phyloP scores from a whole-genome alignment of 1,284 basidiomycete genomes.

The Mycosarcoma mackinlayi region DNA sequence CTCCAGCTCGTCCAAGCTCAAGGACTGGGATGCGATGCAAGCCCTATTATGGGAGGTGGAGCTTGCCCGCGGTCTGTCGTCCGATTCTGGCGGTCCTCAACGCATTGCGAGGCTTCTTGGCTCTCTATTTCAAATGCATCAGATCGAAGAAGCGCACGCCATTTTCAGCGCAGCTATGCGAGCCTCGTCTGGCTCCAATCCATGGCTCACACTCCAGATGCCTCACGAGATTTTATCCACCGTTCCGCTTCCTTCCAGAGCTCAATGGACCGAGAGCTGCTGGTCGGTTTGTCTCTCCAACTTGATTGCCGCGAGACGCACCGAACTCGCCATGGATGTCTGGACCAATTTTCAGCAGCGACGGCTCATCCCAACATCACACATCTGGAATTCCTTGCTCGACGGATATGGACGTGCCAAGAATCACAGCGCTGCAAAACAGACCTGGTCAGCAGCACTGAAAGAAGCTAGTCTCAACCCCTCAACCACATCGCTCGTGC shows the following conservation, averaged over 20 bases:
- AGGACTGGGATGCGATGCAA: constrained; percentile 8
- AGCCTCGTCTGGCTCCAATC: constrained; percentile 14
- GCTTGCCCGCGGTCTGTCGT: constrained; percentile 52
- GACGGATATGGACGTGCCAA: constrained; percentile 54
- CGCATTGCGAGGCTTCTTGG: constrained; percentile 54
- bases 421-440: constrained; percentile 34
- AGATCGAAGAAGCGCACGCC: constrained; percentile 23
- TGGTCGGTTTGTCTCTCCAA: constrained; percentile 54
- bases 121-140: constrained; percentile 40
- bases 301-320: constrained; percentile 40
- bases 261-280: constrained; percentile 54
- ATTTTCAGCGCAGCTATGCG: constrained; percentile 50
- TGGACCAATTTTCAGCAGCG: constrained; percentile 40
- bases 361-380: constrained; percentile 24
- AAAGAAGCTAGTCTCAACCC: neutral
- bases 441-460: constrained; percentile 48
- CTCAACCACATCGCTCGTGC: neutral
- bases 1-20: neutral
- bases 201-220: constrained; percentile 15
- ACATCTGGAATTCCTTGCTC: constrained; percentile 56
- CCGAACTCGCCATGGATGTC: constrained; percentile 50
- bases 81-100: constrained; percentile 48
- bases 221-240: neutral
- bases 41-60: constrained; percentile 30
- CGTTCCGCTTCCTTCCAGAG: constrained; percentile 5